These are phyloP conservation scores for Porphyra umbilicalis DNA, from an alignment of 31 red algal genomes.

Conservation along the genomic window DNA sequence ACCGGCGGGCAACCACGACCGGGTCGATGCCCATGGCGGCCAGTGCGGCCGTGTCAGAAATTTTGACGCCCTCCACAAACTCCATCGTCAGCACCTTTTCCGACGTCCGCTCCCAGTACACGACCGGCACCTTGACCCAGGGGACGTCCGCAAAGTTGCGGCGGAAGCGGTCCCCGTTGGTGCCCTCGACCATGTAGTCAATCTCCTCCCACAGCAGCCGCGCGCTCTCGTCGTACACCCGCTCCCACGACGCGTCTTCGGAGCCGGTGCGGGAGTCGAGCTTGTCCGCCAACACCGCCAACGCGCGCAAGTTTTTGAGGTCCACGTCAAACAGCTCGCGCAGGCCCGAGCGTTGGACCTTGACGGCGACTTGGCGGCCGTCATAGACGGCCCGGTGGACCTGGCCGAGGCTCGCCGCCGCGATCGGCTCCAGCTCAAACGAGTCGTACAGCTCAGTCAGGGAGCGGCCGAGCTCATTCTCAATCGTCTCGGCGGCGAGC, in stretches of 20 bases:
- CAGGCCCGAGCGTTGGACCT: constrained; percentile 77
- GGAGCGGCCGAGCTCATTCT: constrained; percentile 57
- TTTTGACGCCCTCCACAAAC: constrained; percentile 74
- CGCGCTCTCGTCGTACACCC: constrained; percentile 74
- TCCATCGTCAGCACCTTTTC: constrained; percentile 89
- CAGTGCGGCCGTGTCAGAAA: constrained; percentile 48
- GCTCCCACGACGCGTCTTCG: constrained; percentile 47
- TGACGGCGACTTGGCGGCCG: constrained; percentile 74
- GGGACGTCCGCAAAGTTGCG: constrained; percentile 38
- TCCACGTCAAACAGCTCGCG: constrained; percentile 79
- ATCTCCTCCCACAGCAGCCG: constrained; percentile 84
- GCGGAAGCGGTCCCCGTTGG: constrained; percentile 66
- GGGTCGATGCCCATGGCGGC: constrained; percentile 56
- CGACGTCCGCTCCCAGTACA: constrained; percentile 62
- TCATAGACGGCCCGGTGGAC: constrained; percentile 67
- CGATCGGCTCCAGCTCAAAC: constrained; percentile 79
- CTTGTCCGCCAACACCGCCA: constrained; percentile 58
- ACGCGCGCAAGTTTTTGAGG: constrained; percentile 67
- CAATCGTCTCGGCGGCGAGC: constrained; percentile 57
- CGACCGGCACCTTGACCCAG: constrained; percentile 74
- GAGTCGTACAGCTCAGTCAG: constrained; percentile 52
- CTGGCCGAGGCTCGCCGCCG: constrained; percentile 88
- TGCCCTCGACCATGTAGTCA: constrained; percentile 77
- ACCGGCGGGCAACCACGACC: constrained; percentile 36
- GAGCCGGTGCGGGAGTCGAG: constrained; percentile 57